These are phyloP conservation scores for Vararia minispora DNA, from an alignment of 768 basidiomycete genomes.

Conservation along the genomic window DNA sequence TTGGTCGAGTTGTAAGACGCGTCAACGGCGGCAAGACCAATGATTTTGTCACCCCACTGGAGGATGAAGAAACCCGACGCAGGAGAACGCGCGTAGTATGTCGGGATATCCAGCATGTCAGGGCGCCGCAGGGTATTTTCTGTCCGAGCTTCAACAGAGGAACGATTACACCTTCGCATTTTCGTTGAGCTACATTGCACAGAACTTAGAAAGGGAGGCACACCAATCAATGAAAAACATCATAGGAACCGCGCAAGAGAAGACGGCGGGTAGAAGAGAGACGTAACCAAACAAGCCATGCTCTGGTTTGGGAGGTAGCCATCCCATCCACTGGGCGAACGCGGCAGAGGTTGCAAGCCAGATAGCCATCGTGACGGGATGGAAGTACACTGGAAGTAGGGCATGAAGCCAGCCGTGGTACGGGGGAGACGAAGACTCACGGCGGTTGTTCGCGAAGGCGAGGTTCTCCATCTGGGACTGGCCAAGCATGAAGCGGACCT, in stretches of 20 bases:
- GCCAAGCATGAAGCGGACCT: conserved; percentile 52
- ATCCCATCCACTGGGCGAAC: conserved; percentile 47
- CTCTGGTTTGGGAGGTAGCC: conserved; percentile 54
- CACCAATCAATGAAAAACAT: conserved; percentile 67
- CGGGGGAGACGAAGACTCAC: conserved; percentile 24
- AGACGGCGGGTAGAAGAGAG: conserved; percentile 54
- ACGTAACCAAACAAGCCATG: conserved; percentile 41
- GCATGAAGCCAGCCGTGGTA: neutral
- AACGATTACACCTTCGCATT: conserved; percentile 52
- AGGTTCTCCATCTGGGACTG: conserved; percentile 58
- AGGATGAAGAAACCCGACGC: conserved; percentile 65
- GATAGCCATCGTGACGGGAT: conserved; percentile 46
- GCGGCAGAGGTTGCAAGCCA: conserved; percentile 53
- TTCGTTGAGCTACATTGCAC: neutral
- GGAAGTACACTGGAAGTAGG: conserved; percentile 32
- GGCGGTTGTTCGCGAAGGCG: conserved; percentile 51
- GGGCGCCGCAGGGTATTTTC: conserved; percentile 39
- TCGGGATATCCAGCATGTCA: conserved; percentile 42
- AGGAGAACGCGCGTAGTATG: conserved; percentile 48
- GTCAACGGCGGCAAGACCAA: conserved; percentile 66
- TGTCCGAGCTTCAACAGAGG: conserved; percentile 46
- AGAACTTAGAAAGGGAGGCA: conserved; percentile 11
- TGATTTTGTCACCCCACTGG: conserved; percentile 42
- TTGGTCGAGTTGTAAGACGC: conserved; percentile 34
- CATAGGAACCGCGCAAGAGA: conserved; percentile 47